Evolutionary conservation across 495 filamentous ascomycete genomes (phyloP).

Genomic region (Hypoxylon rickii): DNA sequence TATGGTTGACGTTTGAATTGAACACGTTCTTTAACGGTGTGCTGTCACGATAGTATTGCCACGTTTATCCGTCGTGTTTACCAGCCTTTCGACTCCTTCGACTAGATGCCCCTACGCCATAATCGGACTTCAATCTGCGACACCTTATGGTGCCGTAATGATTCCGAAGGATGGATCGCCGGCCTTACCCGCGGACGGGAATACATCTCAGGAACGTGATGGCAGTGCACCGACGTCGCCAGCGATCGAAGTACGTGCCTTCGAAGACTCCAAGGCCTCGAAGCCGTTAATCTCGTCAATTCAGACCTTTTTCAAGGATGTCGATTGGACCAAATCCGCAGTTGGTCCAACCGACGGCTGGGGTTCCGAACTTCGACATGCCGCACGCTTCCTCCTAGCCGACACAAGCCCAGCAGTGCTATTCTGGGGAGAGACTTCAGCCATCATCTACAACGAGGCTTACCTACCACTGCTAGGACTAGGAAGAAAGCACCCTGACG

Average conservation of each 20-base stretch:
- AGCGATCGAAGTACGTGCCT: too few relatives aligned
- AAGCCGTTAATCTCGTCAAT: neutral
- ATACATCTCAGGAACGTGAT: neutral
- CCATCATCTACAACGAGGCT: conserved; percentile 52
- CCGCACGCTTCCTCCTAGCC: conserved; percentile 29
- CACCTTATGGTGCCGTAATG: conserved; percentile 18
- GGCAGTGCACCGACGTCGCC: too few relatives aligned
- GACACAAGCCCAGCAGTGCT: conserved; percentile 34
- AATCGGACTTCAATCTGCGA: neutral
- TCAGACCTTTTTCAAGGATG: conserved; percentile 1
- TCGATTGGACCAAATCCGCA: conserved; percentile 18
- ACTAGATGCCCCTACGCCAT: neutral
- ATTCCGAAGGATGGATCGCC: neutral
- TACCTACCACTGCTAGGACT: conserved; percentile 46
- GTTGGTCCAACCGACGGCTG: conserved; percentile 8
- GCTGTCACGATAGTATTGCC: neutral
- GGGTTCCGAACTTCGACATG: conserved; percentile 19
- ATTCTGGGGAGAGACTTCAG: conserved; percentile 52
- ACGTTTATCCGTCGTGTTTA: neutral
- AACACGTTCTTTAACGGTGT: too few relatives aligned
- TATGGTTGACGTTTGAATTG: too few relatives aligned
- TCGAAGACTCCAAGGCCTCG: neutral
- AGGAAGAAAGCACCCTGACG: conserved; percentile 42
- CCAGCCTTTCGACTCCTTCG: neutral
- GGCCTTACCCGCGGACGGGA: neutral